Evolutionary conservation across 1,284 basidiomycete species (phyloP).

Genomic region (Vanrija humicola): DNA sequence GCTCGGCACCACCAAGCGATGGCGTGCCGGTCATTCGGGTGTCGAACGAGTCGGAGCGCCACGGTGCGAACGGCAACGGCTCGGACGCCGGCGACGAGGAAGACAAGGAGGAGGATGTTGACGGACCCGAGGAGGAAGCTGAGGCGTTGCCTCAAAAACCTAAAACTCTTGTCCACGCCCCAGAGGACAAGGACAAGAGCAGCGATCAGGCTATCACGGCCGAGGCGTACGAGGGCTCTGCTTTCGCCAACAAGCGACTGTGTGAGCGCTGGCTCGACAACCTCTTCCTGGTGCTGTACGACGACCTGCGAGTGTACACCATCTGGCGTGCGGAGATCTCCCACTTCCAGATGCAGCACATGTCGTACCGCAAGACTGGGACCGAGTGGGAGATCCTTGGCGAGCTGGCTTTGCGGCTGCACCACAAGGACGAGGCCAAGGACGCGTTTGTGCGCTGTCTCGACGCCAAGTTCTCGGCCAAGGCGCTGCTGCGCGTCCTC

Average conservation of each 20-base stretch:
- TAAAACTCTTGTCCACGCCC: constrained; percentile 38
- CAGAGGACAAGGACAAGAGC: constrained; percentile 33
- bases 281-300: constrained; percentile 96
- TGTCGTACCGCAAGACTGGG: constrained; percentile 94
- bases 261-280: constrained; percentile 98
- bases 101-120: constrained; percentile 34
- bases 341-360: constrained; percentile 93
- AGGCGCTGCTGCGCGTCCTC: constrained; percentile 87
- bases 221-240: constrained; percentile 58
- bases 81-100: constrained; percentile 22
- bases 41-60: constrained; percentile 68
- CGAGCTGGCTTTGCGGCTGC: constrained; percentile 82
- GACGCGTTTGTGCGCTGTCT: constrained; percentile 95
- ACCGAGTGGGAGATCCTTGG: constrained; percentile 98
- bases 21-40: constrained; percentile 78
- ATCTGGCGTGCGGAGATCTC: constrained; percentile 99
- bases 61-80: constrained; percentile 35
- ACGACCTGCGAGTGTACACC: constrained; percentile 98
- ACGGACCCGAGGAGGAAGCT: constrained; percentile 41
- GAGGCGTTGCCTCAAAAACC: constrained; percentile 47
- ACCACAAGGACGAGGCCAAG: constrained; percentile 96
- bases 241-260: constrained; percentile 92
- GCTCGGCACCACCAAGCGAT: constrained; percentile 9
- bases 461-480: constrained; percentile 80
- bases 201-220: not conserved